phyloP scores from a whole-genome alignment of 1,139 yeast genomes.

The Blastobotrys capitulatus region DNA sequence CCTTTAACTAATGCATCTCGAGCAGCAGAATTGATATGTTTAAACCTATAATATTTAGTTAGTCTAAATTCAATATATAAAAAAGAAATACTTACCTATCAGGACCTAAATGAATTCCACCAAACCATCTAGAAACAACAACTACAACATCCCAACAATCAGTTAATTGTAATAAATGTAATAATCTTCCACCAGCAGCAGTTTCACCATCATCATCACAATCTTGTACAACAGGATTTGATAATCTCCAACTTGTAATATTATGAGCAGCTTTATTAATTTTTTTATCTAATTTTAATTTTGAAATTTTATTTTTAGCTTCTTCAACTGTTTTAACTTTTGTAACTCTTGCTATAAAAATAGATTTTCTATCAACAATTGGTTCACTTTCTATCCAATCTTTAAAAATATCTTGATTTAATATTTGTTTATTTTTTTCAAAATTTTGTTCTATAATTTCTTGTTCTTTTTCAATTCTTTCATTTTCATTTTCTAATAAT shows the following conservation, averaged over 20 bases:
- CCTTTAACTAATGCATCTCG: constrained; percentile 75
- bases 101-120: constrained; percentile 88
- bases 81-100: constrained; percentile 40
- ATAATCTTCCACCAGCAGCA: constrained; percentile 87
- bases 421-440: constrained; percentile 11
- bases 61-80: neutral
- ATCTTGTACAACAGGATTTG: constrained; percentile 58
- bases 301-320: constrained; percentile 48
- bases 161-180: constrained; percentile 69
- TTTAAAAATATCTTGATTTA: constrained; percentile 36
- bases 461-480: constrained; percentile 10
- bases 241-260: constrained; percentile 81
- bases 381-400: constrained; percentile 80
- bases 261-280: constrained; percentile 69
- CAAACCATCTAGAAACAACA: constrained; percentile 89
- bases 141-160: constrained; percentile 84
- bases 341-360: constrained; percentile 74
- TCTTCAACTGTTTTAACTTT: constrained; percentile 58
- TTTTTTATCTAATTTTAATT: constrained; percentile 57
- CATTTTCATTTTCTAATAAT: constrained; percentile 20
- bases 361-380: constrained; percentile 74
- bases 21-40: constrained; percentile 85
- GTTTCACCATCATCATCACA: constrained; percentile 97
- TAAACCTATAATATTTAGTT: constrained; percentile 47
- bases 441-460: constrained; percentile 19